phyloP scores from a whole-genome alignment of 495 filamentous ascomycete genomes.

The Cercophora scortea region DNA sequence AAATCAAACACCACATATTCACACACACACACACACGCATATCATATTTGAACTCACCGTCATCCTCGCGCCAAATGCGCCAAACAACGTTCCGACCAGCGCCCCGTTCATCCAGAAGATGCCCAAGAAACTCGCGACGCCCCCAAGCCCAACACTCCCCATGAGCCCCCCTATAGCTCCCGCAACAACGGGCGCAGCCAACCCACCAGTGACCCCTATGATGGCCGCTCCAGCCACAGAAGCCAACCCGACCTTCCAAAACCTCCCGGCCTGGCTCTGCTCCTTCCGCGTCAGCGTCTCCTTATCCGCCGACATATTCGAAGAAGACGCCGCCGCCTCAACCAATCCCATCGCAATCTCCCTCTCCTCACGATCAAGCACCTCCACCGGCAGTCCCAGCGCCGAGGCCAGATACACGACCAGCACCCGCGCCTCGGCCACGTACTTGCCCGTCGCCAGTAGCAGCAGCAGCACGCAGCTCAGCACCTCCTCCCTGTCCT shows the following conservation, averaged over 20 bases:
- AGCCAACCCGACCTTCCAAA: constrained; percentile 84
- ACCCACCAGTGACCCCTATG: constrained; percentile 80
- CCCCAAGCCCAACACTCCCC: constrained; percentile 76
- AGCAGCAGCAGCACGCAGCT: constrained; percentile 60
- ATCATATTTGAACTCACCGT: constrained; percentile 37
- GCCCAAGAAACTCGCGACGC: constrained; percentile 75
- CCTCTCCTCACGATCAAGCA: constrained; percentile 58
- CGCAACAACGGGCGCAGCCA: constrained; percentile 80
- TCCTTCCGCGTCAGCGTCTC: constrained; percentile 61
- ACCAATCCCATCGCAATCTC: constrained; percentile 67
- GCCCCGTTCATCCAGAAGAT: constrained; percentile 74
- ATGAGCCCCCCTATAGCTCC: constrained; percentile 83
- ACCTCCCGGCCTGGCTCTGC: constrained; percentile 50
- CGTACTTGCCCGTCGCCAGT: constrained; percentile 65
- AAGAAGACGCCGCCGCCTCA: constrained; percentile 32
- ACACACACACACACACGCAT: not conserved
- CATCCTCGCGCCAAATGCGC: constrained; percentile 82
- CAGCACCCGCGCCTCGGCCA: constrained; percentile 60
- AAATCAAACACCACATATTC: not conserved
- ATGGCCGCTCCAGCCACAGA: constrained; percentile 80
- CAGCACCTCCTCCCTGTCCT: constrained; percentile 38
- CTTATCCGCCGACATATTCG: constrained; percentile 53
- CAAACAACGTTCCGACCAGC: constrained; percentile 78
- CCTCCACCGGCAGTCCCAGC: constrained; percentile 49
- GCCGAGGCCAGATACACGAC: constrained; percentile 58